Evolutionary conservation across 163 green algal genomes (phyloP), one percentile per base, ranked within the genome.

Genomic region (Scenedesmus sp.): DNA sequence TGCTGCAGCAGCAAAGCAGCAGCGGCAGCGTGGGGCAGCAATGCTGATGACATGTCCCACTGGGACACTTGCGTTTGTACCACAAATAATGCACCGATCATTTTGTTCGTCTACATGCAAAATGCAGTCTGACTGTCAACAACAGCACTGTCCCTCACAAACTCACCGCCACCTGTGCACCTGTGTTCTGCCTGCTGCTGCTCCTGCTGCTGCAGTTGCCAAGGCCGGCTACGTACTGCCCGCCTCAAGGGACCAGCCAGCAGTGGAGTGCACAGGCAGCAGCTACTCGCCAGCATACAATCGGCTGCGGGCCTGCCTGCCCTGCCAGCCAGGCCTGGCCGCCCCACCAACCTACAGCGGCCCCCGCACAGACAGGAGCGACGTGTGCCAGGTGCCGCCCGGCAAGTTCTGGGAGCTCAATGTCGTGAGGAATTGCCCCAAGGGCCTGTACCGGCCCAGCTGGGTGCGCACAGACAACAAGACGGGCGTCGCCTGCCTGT

Each of bases 321-420:
- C 23, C 23, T 89, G 84, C 62, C 84, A 89, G 84, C 82, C 84
- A 57, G 84, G 84, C n/a, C 84, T 89, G 23, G 20, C 34, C 2
- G 60, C 59, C n/a, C 84, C 84, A n/a, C 8, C 57, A 10, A 77
- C 5, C 34, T 82, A 60, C 26, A 60, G 12, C 12, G 62, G 84
- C 10, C 84, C 84, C 6, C 6, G 64, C 34, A 57, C 34, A 18
- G 84, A 89, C 59, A 89, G 46, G 84, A 79, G 12, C 23, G 57
- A 64, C 1, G 62, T 89, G 20, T 82, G 84, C 84, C 62, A 79
- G 56, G 83, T 88, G 59, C 83, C 83, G 4, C 83, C 83, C 26
- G 83, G 83, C 83, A 79, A 20, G 8, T 3, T 87, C 52, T 88
- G 82, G 82, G 82, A 88, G 82, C 82, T 88, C 23, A 76, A 76